phyloP scores from a whole-genome alignment of 495 filamentous ascomycete species.

The Talaromyces proteolyticus region DNA sequence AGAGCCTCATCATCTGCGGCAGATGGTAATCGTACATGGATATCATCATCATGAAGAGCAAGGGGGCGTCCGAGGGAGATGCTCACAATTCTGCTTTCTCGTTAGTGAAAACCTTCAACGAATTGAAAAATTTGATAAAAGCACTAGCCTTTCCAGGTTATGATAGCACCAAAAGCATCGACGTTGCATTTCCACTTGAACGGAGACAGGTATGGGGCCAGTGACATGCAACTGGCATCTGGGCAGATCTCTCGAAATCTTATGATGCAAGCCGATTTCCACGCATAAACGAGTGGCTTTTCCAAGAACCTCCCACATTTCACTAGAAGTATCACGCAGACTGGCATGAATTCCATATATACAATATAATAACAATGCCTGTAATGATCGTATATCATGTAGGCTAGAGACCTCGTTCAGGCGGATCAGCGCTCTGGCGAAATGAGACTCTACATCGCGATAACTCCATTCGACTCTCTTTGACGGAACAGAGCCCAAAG shows the following conservation, averaged over 20 bases:
- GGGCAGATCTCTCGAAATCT: neutral
- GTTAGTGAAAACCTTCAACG: neutral
- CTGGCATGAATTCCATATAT: neutral
- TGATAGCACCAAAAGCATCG: neutral
- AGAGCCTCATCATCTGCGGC: neutral
- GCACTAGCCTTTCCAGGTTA: neutral
- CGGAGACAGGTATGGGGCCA: neutral
- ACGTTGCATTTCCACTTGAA: neutral
- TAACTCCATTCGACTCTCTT: neutral
- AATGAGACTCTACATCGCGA: neutral
- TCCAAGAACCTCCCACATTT: neutral
- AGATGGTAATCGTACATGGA: conserved; percentile 2
- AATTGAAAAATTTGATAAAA: neutral
- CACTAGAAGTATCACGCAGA: neutral
- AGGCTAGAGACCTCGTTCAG: neutral
- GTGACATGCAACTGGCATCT: neutral
- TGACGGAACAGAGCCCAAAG: neutral
- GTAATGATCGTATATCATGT: neutral
- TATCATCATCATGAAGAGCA: conserved; percentile 6
- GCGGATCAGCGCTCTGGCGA: neutral
- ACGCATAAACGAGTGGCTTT: neutral
- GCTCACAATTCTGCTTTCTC: conserved; percentile 4
- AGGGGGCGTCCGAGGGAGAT: conserved; percentile 4
- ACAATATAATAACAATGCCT: neutral
- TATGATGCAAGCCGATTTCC: neutral